Conservation (phyloP, 352 stramenopile genomes). For the Pythium utonaiense region DNA sequence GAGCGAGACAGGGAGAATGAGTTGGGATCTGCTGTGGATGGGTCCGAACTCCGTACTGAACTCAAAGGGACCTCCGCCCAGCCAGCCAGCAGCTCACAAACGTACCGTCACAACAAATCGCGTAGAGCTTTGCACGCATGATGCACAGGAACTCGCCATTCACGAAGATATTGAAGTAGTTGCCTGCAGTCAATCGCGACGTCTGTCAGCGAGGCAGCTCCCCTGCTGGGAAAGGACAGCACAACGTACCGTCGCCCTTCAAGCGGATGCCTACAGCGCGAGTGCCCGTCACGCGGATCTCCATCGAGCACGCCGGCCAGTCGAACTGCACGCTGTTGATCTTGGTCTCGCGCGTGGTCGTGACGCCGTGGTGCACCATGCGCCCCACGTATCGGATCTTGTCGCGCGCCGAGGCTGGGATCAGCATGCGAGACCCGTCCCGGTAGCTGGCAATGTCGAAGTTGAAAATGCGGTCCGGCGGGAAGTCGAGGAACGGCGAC, state of each 20-base stretch:
- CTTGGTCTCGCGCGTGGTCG: conserved; percentile 63
- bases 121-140: conserved; percentile 66
- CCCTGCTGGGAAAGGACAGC: not conserved
- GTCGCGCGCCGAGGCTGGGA: conserved; percentile 65
- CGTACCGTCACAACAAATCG: conserved; percentile 76
- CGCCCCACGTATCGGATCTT: conserved; percentile 73
- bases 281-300: conserved; percentile 56
- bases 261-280: conserved; percentile 69
- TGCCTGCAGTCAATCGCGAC: conserved; percentile 39
- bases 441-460: conserved; percentile 80
- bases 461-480: conserved; percentile 54
- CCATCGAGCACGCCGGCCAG: conserved; percentile 68
- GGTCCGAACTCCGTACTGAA: conserved; percentile 17
- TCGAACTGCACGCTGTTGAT: conserved; percentile 88
- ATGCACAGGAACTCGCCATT: conserved; percentile 71
- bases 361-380: conserved; percentile 67
- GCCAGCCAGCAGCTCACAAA: not conserved
- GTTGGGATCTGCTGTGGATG: conserved; percentile 5
- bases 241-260: conserved; percentile 70
- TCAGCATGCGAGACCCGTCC: conserved; percentile 58
- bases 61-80: conserved; percentile 13
- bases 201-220: no score
- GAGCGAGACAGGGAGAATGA: not conserved
- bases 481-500: conserved; percentile 6
- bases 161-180: conserved; percentile 89